Base-by-base conservation (phyloP, 1,284 basidiomycete genomes). In the Golubevia pallescens region DNA sequence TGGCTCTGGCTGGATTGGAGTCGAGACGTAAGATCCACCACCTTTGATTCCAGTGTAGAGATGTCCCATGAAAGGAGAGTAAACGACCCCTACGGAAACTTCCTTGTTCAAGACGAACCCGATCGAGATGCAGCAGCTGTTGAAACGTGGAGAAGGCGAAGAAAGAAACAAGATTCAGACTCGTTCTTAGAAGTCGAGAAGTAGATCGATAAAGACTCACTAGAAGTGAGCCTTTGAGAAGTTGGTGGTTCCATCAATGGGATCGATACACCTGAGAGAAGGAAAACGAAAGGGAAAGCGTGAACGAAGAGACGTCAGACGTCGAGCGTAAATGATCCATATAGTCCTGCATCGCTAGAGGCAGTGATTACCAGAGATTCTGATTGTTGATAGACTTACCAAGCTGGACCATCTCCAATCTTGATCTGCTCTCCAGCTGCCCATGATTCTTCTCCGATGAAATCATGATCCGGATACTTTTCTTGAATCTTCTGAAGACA, bases 301-400 rank as follows among this genome's bases (percentile, higher is more conserved):
- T 5, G 34, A 38, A 38, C 34, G 34, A 38, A 38, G 34, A 10
- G 79, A 53, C n/a, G n/a, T n/a, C n/a, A n/a, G n/a, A n/a, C n/a
- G n/a, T n/a, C n/a, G n/a, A n/a, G n/a, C n/a, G n/a, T 79, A 77
- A 1, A 78, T 72, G 57, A 81, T 80, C 80, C 80, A 82, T n/a
- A 71, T 74, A 13, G 77, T 72, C 14, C 58, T 48, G 16, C 16
- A 48, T 16, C 16, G 42, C 16, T 28, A 28, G 28, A 28, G 28
- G 28, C 28, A 28, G 28, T 28, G 28, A 28, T 28, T 28, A 28
- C 42, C 16, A 48, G 42, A 48, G 16, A 16, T 48, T 16, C 42
- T 48, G 42, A 48, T 13, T 13, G 10, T 48, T 10, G 42, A 16
- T 16, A 28, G 28, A 48, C 42, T 48, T 48, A 48, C 42, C 42